Evolutionary conservation across 371 early-diverging fungal species (phyloP).

Genomic region (Entomophthora muscae): DNA sequence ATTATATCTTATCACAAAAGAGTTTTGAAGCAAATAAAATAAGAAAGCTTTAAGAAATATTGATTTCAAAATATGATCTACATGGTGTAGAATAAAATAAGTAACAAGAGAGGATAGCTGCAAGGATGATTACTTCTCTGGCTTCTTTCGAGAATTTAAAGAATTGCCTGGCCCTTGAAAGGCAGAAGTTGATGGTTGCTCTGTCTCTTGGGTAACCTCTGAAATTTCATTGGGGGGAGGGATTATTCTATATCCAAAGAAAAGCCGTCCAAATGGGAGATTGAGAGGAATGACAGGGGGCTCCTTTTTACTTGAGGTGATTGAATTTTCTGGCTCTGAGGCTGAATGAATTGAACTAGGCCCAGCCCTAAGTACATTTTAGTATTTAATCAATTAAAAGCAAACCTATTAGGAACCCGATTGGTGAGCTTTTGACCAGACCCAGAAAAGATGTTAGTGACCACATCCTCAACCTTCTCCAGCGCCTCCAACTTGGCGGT

Average conservation of each 20-base stretch:
- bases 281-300: conserved; percentile 59
- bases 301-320: conserved; percentile 15
- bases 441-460: conserved; percentile 1
- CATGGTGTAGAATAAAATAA: no score
- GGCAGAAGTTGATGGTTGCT: neutral
- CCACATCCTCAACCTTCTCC: conserved; percentile 9
- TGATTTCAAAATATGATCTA: no score
- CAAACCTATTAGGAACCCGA: conserved; percentile 9
- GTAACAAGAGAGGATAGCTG: no score
- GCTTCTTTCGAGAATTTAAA: no score
- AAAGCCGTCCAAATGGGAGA: conserved; percentile 76
- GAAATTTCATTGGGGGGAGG: conserved; percentile 11
- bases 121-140: no score
- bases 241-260: conserved; percentile 61
- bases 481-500: conserved; percentile 6
- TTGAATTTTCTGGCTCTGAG: neutral
- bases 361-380: conserved; percentile 4
- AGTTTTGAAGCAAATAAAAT: no score
- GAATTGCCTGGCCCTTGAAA: neutral
- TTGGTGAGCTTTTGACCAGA: neutral
- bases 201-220: neutral
- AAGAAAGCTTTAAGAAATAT: no score
- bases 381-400: conserved; percentile 3
- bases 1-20: no score
- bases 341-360: conserved; percentile 9